A percentile compares a stretch with the other conserved stretches of the same genome.
Evolutionary conservation across 2,329 filamentous ascomycete species (phyloP).

Genomic region (Trichoderma polysporum): DNA sequence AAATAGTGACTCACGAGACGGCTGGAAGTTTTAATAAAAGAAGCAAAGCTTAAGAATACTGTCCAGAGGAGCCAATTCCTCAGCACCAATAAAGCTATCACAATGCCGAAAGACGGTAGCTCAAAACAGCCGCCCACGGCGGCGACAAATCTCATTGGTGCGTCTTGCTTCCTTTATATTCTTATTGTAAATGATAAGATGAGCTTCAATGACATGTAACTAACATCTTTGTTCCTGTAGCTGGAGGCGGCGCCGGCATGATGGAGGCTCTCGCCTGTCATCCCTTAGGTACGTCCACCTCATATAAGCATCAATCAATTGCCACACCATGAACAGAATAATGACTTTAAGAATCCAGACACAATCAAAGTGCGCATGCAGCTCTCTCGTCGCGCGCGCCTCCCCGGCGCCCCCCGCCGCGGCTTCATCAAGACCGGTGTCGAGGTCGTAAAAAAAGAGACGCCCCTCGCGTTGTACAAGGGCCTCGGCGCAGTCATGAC

Average conservation of each 20-base stretch:
- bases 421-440: constrained; percentile 84
- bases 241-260: constrained; percentile 96
- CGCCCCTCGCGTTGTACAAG: constrained; percentile 92
- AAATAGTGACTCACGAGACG: constrained; percentile 1
- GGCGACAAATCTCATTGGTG: constrained; percentile 89
- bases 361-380: constrained; percentile 99
- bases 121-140: constrained; percentile 77
- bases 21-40: neutral
- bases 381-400: constrained; percentile 80
- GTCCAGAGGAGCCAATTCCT: neutral
- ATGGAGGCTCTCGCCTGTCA: constrained; percentile 98
- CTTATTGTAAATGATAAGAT: neutral
- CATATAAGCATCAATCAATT: constrained; percentile 2
- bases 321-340: neutral
- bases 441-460: constrained; percentile 87
- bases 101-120: constrained; percentile 38
- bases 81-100: constrained; percentile 3
- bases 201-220: constrained; percentile 20
- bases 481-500: constrained; percentile 95
- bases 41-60: neutral
- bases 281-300: constrained; percentile 67
- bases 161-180: constrained; percentile 31
- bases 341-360: constrained; percentile 50
- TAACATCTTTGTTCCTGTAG: constrained; percentile 45
- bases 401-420: constrained; percentile 79